Evolutionary conservation across 2,329 filamentous ascomycete species (phyloP), one percentile per base, ranked within the genome.

Genomic region (Nemania sp.): DNA sequence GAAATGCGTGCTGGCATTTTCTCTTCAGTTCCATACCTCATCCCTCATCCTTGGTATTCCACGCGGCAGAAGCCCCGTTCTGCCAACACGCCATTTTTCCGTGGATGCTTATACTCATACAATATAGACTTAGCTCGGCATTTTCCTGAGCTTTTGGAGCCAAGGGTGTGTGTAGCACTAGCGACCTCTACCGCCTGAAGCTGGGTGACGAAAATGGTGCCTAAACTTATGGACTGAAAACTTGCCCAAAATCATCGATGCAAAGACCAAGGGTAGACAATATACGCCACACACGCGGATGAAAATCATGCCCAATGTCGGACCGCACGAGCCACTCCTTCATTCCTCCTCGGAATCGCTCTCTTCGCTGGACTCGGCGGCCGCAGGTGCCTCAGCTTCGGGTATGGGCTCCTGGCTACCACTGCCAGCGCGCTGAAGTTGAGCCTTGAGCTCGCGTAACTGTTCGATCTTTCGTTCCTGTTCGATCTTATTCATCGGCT

Each of bases 401-500:
- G 65, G 61, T 22, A 64, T 55, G 20, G 66, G 66, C 12, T 68
- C 66, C 56, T 68, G 66, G 53, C 66, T 81, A 59, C 78, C 71
- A 66, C 77, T 75, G 56, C 76, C 69, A 61, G 73, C 70, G 3
- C 76, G 72, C 53, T 72, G 70, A 54, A 77, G 78, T 51, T 77
- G 71, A n/a, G 76, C 77, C 61, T 86, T 76, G 59, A 84, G 79
- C 66, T 82, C 79, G 61, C 82, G 79, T 20, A 89, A 77, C 67
- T 83, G 77, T 60, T 80, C 77, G 64, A 90, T 86, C 60, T 82
- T 85, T 36, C 80, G 78, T 66, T 88, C 85, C 71, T 90, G 86
- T 71, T 89, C 86, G 28, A 76, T 74, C 72, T 87, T 87, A 71
- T 83, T 86, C 86, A 90, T 90, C 1, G 86, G 86, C 76, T 89